Evolutionary conservation across 805 yeast species (phyloP).

Genomic region (Metschnikowia aberdeeniae): DNA sequence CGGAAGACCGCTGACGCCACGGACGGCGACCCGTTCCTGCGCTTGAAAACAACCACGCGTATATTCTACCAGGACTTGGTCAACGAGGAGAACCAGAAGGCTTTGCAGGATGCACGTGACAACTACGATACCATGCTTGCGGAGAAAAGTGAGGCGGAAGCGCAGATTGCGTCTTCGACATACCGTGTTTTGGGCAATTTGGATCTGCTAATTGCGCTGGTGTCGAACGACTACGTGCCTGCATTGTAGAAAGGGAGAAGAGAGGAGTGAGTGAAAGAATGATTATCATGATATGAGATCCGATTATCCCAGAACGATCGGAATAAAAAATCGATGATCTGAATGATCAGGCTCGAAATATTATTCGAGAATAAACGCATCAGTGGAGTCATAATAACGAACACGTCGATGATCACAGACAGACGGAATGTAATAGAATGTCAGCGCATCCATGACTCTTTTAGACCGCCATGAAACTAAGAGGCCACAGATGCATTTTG

Average conservation of each 20-base stretch:
- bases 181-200: slow-evolving; percentile 57
- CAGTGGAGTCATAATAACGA: too few relatives aligned
- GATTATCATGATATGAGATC: too few relatives aligned
- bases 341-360: too few relatives aligned
- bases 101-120: slow-evolving; percentile 49
- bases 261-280: background rate
- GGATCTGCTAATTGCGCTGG: slow-evolving; percentile 45
- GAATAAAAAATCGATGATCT: too few relatives aligned
- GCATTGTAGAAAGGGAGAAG: slow-evolving; percentile 3
- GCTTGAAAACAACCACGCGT: slow-evolving; percentile 83
- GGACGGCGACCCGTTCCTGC: slow-evolving; percentile 77
- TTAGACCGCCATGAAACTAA: too few relatives aligned
- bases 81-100: slow-evolving; percentile 56
- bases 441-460: too few relatives aligned
- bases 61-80: slow-evolving; percentile 65
- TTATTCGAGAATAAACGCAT: too few relatives aligned
- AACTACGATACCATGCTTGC: slow-evolving; percentile 37
- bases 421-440: too few relatives aligned
- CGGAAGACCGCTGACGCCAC: slow-evolving; percentile 43
- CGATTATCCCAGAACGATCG: too few relatives aligned
- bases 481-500: too few relatives aligned
- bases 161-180: slow-evolving; percentile 44
- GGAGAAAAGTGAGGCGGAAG: slow-evolving; percentile 44
- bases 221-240: slow-evolving; percentile 38
- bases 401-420: too few relatives aligned